These are phyloP conservation scores for Hanseniaspora mollemarum DNA, from an alignment of 805 yeast genomes.

Conservation along the genomic window DNA sequence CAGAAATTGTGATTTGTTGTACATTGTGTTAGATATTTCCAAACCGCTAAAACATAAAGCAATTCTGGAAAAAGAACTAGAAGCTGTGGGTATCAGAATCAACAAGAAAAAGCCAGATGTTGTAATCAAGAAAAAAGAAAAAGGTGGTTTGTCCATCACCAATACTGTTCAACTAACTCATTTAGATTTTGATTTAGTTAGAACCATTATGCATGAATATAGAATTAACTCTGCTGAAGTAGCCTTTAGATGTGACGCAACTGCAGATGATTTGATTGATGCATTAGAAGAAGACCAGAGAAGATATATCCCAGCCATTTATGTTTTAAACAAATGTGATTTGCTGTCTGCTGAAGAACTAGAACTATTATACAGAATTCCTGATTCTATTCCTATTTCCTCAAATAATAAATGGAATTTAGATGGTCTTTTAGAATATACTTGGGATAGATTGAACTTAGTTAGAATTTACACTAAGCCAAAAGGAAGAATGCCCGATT, in stretches of 20 bases:
- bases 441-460: conserved; percentile 87
- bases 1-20: conserved; percentile 87
- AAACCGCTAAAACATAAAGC: conserved; percentile 91
- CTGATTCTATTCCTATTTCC: conserved; percentile 93
- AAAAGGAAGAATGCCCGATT: conserved; percentile 87
- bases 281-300: conserved; percentile 82
- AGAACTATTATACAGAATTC: conserved; percentile 79
- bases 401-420: conserved; percentile 95
- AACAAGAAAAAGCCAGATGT: conserved; percentile 91
- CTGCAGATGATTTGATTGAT: conserved; percentile 92
- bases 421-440: conserved; percentile 82
- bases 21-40: conserved; percentile 89
- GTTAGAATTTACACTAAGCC: conserved; percentile 97
- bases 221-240: conserved; percentile 92
- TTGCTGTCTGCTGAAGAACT: conserved; percentile 88
- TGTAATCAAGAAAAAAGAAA: conserved; percentile 79
- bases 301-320: conserved; percentile 88
- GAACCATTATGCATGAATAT: conserved; percentile 93
- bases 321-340: conserved; percentile 91
- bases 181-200: conserved; percentile 81
- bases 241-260: conserved; percentile 93
- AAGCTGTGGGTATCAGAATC: conserved; percentile 93
- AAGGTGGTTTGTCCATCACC: conserved; percentile 90
- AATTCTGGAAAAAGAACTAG: conserved; percentile 87
- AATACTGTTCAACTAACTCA: conserved; percentile 87